Evolutionary conservation across 306 rosid genomes (phyloP).

Genomic region (Quercus alba): DNA sequence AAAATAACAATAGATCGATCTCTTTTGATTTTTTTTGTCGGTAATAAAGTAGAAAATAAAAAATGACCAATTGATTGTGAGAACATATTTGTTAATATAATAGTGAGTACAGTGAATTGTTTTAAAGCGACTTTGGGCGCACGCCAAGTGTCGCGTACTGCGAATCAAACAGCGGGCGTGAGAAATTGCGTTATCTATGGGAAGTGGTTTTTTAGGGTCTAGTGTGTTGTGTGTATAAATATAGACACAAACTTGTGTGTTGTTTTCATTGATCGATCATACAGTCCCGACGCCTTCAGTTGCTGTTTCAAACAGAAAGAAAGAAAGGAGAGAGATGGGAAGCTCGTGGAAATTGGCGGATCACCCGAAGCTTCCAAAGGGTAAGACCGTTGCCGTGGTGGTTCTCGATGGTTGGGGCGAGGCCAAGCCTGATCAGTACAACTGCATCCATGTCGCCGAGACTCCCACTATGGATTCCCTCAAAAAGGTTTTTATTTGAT

Average conservation of each 20-base stretch:
- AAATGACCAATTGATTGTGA: too few relatives aligned
- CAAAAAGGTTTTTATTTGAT: slow-evolving; percentile 44
- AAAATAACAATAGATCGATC: too few relatives aligned
- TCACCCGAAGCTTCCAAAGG: slow-evolving; percentile 98
- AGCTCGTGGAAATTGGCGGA: slow-evolving; percentile 82
- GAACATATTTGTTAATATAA: background rate
- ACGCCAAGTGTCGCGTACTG: slow-evolving; percentile 4
- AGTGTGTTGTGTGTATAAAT: too few relatives aligned
- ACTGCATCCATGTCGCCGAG: slow-evolving; percentile 85
- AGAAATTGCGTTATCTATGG: background rate
- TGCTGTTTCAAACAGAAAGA: too few relatives aligned
- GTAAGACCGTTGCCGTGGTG: slow-evolving; percentile 61
- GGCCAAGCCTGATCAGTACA: slow-evolving; percentile 65
- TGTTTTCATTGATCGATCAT: too few relatives aligned
- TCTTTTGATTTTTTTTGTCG: too few relatives aligned
- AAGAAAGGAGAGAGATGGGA: slow-evolving; percentile 42
- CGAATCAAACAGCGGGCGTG: background rate
- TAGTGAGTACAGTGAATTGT: background rate
- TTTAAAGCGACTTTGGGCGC: background rate
- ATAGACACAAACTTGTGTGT: too few relatives aligned
- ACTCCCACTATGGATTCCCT: slow-evolving; percentile 97
- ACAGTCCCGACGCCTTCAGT: too few relatives aligned
- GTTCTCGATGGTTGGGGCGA: slow-evolving; percentile 99
- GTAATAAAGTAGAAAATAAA: too few relatives aligned
- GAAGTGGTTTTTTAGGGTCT: too few relatives aligned